phyloP scores from a whole-genome alignment of 1,284 basidiomycete genomes.

The Taiwanofungus camphoratus region DNA sequence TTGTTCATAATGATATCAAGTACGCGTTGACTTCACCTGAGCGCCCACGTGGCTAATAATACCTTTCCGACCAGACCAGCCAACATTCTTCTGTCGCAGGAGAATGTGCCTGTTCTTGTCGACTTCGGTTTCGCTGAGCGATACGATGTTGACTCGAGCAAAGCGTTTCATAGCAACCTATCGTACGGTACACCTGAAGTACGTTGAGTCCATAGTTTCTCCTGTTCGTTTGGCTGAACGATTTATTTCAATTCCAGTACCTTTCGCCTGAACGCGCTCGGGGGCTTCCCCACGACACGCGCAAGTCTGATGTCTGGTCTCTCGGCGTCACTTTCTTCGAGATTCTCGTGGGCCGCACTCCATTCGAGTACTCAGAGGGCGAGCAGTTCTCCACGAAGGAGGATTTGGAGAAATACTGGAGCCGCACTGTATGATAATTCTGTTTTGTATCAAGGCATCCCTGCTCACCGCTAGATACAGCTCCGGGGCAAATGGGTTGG shows the following conservation, averaged over 20 bases:
- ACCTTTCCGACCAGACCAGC: slow-evolving; percentile 53
- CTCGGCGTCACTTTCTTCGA: slow-evolving; percentile 92
- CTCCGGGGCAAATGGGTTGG: slow-evolving; percentile 83
- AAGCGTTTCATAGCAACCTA: slow-evolving; percentile 77
- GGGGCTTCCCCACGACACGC: slow-evolving; percentile 84
- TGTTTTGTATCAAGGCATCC: not conserved
- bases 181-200: slow-evolving; percentile 90
- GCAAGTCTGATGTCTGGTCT: slow-evolving; percentile 90
- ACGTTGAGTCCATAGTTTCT: slow-evolving; percentile 12
- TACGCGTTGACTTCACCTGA: slow-evolving; percentile 33
- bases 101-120: slow-evolving; percentile 77
- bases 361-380: slow-evolving; percentile 80
- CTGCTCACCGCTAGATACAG: too few species aligned
- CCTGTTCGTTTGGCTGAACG: not conserved
- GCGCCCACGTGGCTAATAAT: slow-evolving; percentile 1
- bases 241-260: slow-evolving; percentile 47
- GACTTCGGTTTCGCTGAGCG: slow-evolving; percentile 92
- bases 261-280: slow-evolving; percentile 84
- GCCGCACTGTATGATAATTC: slow-evolving; percentile 53
- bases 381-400: slow-evolving; percentile 81
- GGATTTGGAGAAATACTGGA: slow-evolving; percentile 80
- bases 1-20: slow-evolving; percentile 97
- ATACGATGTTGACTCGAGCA: slow-evolving; percentile 54
- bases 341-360: slow-evolving; percentile 84
- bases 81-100: slow-evolving; percentile 76